Evolutionary conservation across 1,284 basidiomycete genomes (phyloP), one percentile per base, ranked within the genome.

Genomic region (Mycena citricolor): DNA sequence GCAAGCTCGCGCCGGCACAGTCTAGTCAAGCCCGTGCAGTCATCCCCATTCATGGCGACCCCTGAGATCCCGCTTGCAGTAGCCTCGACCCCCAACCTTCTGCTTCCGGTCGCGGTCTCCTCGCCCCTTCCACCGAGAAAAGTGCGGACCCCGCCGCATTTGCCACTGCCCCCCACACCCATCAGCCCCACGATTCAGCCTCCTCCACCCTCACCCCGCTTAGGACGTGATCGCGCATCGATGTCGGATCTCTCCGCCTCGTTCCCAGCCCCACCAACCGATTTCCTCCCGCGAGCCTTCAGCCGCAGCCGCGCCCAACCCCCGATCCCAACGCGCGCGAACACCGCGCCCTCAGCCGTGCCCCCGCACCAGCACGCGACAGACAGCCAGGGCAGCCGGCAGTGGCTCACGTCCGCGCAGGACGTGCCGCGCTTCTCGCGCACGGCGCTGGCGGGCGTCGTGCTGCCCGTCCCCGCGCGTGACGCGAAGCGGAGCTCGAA

Each of bases 391-490:
- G 60, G 61, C 35, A 66, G 67, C 42, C n/a, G n/a, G n/a, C n/a
- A n/a, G n/a, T 76, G 74, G 74, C 61, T 72, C 32, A 62, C 68
- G 1, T 47, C 61, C 16, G 65, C 66, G 20, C 58, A 57, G 4
- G 58, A 60, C 4, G 67, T 68, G 1, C 74, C 75, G 4, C 64
- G 62, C 29, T 77, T 77, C 58, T 65, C 68, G 32, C 62, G 74
- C 3, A 57, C 69, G 20, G 63, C 68, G 8, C 59, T 77, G 7
- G 58, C 63, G 8, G 59, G 62, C 3, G 68, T 76, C 16, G 61
- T 77, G 10, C 58, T 78, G 35, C 76, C 74, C 19, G 55, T 75
- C 1, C 64, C 69, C 20, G 69, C 69, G 13, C 61, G 62, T 28
- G 56, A 65, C 31, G 8, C 39, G 10, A 42, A 37, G 28, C 33